Evolutionary conservation across 768 basidiomycete species (phyloP).

Genomic region (Suillus lakei): DNA sequence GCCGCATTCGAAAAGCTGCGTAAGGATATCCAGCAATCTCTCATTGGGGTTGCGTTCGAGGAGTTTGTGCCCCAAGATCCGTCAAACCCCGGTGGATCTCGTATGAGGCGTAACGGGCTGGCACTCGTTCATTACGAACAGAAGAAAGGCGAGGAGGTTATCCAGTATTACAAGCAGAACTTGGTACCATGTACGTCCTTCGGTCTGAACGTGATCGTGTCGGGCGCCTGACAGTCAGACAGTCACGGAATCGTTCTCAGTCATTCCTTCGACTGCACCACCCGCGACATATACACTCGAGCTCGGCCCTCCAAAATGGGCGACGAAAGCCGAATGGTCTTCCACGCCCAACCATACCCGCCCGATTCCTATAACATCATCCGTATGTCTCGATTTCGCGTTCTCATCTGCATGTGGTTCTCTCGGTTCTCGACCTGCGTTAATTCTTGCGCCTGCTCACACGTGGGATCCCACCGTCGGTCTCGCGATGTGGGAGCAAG

Average conservation of each 20-base stretch:
- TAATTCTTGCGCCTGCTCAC: constrained; percentile 73
- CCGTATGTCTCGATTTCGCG: constrained; percentile 85
- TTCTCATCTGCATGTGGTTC: constrained; percentile 56
- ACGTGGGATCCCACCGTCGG: constrained; percentile 79
- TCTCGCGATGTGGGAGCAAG: constrained; percentile 81
- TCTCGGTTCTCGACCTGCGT: constrained; percentile 66
- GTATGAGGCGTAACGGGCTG: constrained; percentile 62
- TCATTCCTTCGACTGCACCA: constrained; percentile 54
- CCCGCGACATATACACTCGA: constrained; percentile 54
- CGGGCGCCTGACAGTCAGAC: constrained; percentile 7
- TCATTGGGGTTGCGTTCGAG: constrained; percentile 74
- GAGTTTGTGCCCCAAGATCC: constrained; percentile 53
- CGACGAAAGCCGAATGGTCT: constrained; percentile 50
- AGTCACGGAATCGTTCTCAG: constrained; percentile 82
- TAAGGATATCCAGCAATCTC: constrained; percentile 38
- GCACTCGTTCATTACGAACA: constrained; percentile 54
- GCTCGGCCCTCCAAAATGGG: constrained; percentile 44
- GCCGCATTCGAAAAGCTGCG: constrained; percentile 52
- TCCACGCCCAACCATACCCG: constrained; percentile 48
- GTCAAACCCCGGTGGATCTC: constrained; percentile 39
- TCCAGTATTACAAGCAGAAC: constrained; percentile 75
- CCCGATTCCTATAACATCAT: too few species aligned
- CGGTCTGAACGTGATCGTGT: neutral
- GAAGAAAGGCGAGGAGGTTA: constrained; percentile 39
- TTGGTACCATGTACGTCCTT: constrained; percentile 73